Percentiles rank a stretch among this genome's conserved stretches.
These are phyloP conservation scores for Pseudogymnoascus sp. DNA, from an alignment of 2,329 filamentous ascomycete genomes.

Conservation along the genomic window DNA sequence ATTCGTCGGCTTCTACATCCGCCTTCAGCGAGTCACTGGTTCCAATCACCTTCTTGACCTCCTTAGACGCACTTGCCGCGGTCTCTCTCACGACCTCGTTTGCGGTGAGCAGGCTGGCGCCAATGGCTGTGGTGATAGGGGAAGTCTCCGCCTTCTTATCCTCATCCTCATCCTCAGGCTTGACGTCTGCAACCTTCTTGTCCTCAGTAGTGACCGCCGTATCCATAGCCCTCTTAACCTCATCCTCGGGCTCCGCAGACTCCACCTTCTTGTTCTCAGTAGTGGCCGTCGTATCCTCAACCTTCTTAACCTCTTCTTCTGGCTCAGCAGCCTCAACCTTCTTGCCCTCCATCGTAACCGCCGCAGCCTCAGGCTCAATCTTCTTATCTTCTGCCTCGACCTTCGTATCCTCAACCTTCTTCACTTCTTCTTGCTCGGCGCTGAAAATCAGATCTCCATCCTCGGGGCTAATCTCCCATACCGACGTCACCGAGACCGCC, in stretches of 20 bases:
- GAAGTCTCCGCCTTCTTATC: neutral
- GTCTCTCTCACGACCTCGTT: slow-evolving; percentile 8
- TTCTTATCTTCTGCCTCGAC: too few relatives aligned
- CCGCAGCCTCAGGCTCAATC: neutral
- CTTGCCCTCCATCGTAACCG: neutral
- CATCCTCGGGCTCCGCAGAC: too few relatives aligned
- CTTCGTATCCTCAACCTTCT: neutral
- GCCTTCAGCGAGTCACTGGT: neutral
- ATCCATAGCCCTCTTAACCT: too few relatives aligned
- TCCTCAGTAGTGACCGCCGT: neutral
- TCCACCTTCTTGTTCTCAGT: neutral
- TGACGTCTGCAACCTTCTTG: neutral
- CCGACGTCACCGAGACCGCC: slow-evolving; percentile 31
- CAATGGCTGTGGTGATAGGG: neutral
- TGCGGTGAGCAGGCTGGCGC: neutral
- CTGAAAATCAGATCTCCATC: slow-evolving; percentile 36
- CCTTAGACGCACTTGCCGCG: neutral
- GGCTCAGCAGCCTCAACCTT: neutral
- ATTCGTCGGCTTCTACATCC: neutral
- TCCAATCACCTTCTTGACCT: neutral
- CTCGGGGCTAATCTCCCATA: slow-evolving; percentile 46
- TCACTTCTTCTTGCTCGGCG: neutral
- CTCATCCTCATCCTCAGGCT: neutral
- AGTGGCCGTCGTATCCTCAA: neutral
- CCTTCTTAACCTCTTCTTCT: neutral